Evolutionary conservation across 495 filamentous ascomycete species (phyloP), one percentile per base, ranked within the genome.

Genomic region (Tuber brumale): DNA sequence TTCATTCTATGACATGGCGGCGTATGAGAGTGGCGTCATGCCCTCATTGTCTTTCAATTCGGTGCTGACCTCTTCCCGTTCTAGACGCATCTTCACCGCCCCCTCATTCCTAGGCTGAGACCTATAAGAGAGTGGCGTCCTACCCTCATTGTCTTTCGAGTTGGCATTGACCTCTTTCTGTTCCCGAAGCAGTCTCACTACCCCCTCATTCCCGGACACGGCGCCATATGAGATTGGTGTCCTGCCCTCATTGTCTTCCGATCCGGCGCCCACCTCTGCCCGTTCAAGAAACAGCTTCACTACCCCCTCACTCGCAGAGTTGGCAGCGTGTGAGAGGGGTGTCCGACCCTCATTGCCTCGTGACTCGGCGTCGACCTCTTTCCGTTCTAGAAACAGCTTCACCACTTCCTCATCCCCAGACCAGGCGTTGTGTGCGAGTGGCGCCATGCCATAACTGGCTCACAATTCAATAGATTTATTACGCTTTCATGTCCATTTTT

Each of bases 81-180:
- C 44, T 3, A 77, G 78, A 21, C 85, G 74, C 18, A 83, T 51
- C 48, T 70, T 72, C 43, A 82, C 79, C 1, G 82, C 77, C 12
- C 57, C 70, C 45, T 81, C 72, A 37, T 81, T 73, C 19, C 81
- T 82, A 35, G 75, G 73, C 51, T n/a, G n/a, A n/a, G n/a, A n/a
- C n/a, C 85, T 85, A 76, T 72, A 84, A 10, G 79, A 83, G 61
- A 87, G 81, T 43, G 86, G 83, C 7, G 82, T 86, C 48, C 81
- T 81, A 21, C 80, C 77, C 69, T 76, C 8, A 39, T 21, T 71
- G n/a, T 85, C 79, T 71, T 70, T 75, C 61, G 46, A 70, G 27
- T 81, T 42, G 18, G 69, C 43, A 9, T 75, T 57, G 21, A 80
- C 75, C 31, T 75, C 79, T 41, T 74, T 31, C 27, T 48, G 78